Evolutionary conservation across 345 rosid genomes (phyloP).

Genomic region (Aquilaria malaccensis): DNA sequence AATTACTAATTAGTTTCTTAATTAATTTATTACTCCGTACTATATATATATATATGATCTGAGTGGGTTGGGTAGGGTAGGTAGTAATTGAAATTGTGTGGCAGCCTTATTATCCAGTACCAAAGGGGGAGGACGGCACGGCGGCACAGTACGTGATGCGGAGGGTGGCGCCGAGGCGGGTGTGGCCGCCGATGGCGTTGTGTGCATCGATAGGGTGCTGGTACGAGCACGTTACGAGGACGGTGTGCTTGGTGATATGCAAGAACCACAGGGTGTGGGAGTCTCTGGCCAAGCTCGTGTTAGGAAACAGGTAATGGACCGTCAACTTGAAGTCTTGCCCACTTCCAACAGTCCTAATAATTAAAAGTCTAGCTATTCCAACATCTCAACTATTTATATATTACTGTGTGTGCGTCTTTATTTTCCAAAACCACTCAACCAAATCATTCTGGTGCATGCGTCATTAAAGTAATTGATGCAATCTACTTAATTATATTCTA

Average conservation of each 20-base stretch:
- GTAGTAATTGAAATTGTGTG: conserved; percentile 3
- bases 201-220: conserved; percentile 88
- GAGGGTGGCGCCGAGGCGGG: conserved; percentile 68
- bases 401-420: too few species aligned
- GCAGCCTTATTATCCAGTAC: conserved; percentile 86
- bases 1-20: background rate
- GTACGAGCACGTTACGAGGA: conserved; percentile 91
- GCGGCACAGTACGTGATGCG: conserved; percentile 62
- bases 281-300: conserved; percentile 63
- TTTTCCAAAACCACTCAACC: too few species aligned
- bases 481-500: too few species aligned
- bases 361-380: too few species aligned
- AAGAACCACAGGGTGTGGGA: conserved; percentile 91
- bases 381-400: too few species aligned
- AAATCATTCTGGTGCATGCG: too few species aligned
- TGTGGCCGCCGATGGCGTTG: conserved; percentile 85
- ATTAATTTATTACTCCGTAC: too few species aligned
- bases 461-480: too few species aligned
- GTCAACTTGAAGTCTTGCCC: conserved; percentile 1
- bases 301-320: conserved; percentile 68
- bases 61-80: conserved; percentile 1
- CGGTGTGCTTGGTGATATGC: conserved; percentile 76
- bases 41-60: background rate
- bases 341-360: background rate
- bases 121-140: conserved; percentile 61